phyloP scores from a whole-genome alignment of 2,329 filamentous ascomycete genomes.

The Scytalidium lignicola region DNA sequence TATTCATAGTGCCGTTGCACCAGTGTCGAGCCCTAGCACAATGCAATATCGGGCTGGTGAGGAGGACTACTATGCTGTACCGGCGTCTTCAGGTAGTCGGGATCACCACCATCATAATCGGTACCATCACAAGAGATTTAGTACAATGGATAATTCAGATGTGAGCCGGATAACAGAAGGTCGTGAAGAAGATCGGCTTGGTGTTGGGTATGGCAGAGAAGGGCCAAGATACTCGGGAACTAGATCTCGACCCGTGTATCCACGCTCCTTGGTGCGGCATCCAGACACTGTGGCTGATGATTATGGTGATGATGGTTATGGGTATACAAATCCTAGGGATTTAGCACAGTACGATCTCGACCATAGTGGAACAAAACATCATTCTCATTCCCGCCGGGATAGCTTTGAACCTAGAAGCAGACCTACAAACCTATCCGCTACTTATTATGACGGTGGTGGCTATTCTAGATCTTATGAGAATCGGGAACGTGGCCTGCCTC shows the following conservation, averaged over 20 bases:
- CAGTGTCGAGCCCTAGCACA: conserved; percentile 44
- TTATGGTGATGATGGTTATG: conserved; percentile 55
- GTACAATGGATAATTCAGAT: conserved; percentile 47
- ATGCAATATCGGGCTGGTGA: conserved; percentile 50
- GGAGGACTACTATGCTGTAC: conserved; percentile 49
- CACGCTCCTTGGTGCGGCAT: conserved; percentile 30
- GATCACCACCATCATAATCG: conserved; percentile 12
- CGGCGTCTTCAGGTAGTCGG: conserved; percentile 48
- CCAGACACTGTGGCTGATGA: conserved; percentile 39
- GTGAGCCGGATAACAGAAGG: conserved; percentile 18
- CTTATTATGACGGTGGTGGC: conserved; percentile 20
- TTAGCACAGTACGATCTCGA: conserved; percentile 57
- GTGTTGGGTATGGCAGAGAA: conserved; percentile 16
- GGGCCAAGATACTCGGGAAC: conserved; percentile 16
- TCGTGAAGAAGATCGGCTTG: conserved; percentile 14
- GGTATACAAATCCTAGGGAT: conserved; percentile 60
- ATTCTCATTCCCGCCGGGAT: conserved; percentile 40
- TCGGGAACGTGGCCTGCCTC: conserved; percentile 50
- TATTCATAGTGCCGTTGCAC: conserved; percentile 22
- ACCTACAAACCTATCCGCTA: conserved; percentile 20
- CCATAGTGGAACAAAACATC: conserved; percentile 36
- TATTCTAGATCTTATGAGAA: conserved; percentile 32
- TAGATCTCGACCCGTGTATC: conserved; percentile 16
- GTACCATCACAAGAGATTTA: conserved; percentile 35
- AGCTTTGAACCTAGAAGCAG: conserved; percentile 42